phyloP scores from a whole-genome alignment of 768 basidiomycete genomes.

The Stropharia rugosoannulata region DNA sequence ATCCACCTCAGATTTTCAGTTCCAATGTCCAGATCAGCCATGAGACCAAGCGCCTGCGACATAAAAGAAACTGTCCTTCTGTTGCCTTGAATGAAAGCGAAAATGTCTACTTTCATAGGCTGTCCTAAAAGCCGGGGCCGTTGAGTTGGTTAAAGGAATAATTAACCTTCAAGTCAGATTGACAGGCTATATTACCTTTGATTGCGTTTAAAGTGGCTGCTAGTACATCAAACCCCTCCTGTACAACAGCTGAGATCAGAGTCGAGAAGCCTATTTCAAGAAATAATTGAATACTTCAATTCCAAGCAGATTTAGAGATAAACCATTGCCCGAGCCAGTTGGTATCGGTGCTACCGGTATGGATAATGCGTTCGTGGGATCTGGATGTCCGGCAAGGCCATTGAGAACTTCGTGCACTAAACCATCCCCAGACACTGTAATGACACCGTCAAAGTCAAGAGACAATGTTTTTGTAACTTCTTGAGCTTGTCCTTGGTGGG shows the following conservation, averaged over 20 bases:
- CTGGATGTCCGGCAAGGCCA: constrained; percentile 68
- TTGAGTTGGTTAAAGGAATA: neutral
- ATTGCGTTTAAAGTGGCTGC: constrained; percentile 75
- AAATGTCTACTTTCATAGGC: constrained; percentile 75
- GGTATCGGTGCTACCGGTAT: constrained; percentile 80
- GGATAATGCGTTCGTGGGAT: constrained; percentile 57
- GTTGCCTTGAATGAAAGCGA: constrained; percentile 69
- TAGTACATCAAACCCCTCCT: constrained; percentile 72
- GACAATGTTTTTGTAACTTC: constrained; percentile 59
- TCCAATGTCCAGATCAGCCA: constrained; percentile 83
- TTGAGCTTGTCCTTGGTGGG: constrained; percentile 59
- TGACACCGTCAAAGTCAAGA: constrained; percentile 62
- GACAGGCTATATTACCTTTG: constrained; percentile 53
- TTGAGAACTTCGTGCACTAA: constrained; percentile 83
- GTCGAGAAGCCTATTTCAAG: neutral
- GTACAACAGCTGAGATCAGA: constrained; percentile 7
- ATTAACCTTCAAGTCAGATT: neutral
- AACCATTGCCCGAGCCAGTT: constrained; percentile 79
- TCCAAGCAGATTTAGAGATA: constrained; percentile 75
- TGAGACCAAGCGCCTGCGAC: constrained; percentile 79
- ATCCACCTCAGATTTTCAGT: constrained; percentile 87
- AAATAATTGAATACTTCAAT: constrained; percentile 37
- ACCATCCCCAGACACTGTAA: constrained; percentile 82
- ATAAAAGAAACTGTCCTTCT: constrained; percentile 74
- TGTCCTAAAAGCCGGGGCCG: constrained; percentile 42